Percentiles rank a stretch among this genome's conserved stretches.
Evolutionary conservation across 352 stramenopile genomes (phyloP).

Genomic region (Globisporangium ultimum): DNA sequence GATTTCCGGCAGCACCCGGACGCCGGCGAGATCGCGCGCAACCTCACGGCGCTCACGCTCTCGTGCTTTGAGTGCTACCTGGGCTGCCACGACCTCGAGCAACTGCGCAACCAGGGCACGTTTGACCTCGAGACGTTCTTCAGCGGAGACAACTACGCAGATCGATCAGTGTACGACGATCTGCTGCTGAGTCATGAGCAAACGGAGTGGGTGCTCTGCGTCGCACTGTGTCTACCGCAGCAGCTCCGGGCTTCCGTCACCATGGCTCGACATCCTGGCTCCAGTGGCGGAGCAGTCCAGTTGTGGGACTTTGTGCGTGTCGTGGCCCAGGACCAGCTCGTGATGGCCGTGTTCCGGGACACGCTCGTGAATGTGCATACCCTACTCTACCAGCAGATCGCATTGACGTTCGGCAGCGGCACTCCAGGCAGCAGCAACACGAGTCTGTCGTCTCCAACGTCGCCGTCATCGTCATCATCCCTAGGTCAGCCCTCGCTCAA

Average conservation of each 20-base stretch:
- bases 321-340: conserved; percentile 42
- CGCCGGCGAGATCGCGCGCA: conserved; percentile 22
- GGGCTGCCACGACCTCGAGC: conserved; percentile 41
- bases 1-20: conserved; percentile 48
- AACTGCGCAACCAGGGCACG: conserved; percentile 42
- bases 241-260: conserved; percentile 22
- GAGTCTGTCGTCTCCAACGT: neutral
- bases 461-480: conserved; percentile 8
- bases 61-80: conserved; percentile 55
- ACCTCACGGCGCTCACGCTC: conserved; percentile 35
- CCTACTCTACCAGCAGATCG: conserved; percentile 54
- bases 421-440: neutral
- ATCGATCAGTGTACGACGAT: conserved; percentile 19
- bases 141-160: conserved; percentile 14
- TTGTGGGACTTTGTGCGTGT: conserved; percentile 63
- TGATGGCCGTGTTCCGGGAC: conserved; percentile 40
- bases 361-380: conserved; percentile 52
- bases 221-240: conserved; percentile 47
- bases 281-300: conserved; percentile 9
- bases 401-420: conserved; percentile 18
- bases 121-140: conserved; percentile 47
- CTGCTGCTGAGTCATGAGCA: conserved; percentile 19
- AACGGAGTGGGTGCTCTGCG: conserved; percentile 53
- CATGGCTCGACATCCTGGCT: neutral
- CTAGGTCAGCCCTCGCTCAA: conserved; percentile 21